Base-by-base conservation (phyloP, 2,329 filamentous ascomycete genomes). In the Aureobasidium subglaciale region DNA sequence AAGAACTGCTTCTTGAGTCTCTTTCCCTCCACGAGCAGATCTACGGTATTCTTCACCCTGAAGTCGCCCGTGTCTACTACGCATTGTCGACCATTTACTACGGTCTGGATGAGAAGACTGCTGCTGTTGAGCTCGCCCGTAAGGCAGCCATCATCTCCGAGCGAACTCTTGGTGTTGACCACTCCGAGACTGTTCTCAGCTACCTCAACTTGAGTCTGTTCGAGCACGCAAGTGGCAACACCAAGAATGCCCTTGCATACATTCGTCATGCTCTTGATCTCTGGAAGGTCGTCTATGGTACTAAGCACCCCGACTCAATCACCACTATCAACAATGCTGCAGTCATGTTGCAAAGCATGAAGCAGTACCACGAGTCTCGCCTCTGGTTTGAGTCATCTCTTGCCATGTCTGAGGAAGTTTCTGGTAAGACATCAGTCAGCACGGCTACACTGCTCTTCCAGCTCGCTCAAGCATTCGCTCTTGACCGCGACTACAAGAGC, bases 281-380 rank as follows among this genome's bases (percentile, higher is more conserved):
- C 60, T 97, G 92, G 92, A 96, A 96, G 77, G 82, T 97, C 64
- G 92, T 97, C 65, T 99, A 96, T 68, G 93, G 93, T 29, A 78
- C 86, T 27, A 87, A 90, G 65, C 93, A 99, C 73, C 93, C 93
- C 3, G 93, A 99, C 73, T 95, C 90, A 8, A 96, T 99, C 73
- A 99, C 95, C 8, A 97, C 93, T 15, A 87, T 97, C 73, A 99
- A 97, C 81, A 99, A 99, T 67, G 92, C 90, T 18, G 93, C 93
- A 7, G 93, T 99, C 58, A 99, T 99, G 93, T 83, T 99, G 57
- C 93, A 99, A 73, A 86, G 90, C 56, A 81, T 96, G 64, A 96
- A 97, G 78, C 85, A 88, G 59, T 99, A 95, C 75, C 86, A 92
- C 64, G 90, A 96, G 73, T 97, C 92, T 42, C 86, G 93, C 50